Conservation (phyloP, 2,329 filamentous ascomycete genomes). For the Mycosphaerella sp. region DNA sequence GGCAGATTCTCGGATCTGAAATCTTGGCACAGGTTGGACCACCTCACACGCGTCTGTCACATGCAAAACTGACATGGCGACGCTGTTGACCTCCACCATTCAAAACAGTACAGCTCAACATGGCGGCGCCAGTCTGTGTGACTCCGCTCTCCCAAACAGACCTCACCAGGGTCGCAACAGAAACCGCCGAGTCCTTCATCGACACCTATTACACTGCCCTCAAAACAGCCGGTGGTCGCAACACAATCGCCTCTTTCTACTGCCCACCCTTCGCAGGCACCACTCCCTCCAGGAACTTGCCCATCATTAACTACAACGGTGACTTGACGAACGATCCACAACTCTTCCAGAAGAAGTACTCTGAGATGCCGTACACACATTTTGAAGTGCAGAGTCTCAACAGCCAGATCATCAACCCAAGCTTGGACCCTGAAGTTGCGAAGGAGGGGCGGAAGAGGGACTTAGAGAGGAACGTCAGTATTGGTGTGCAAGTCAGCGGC, state of each 20-base stretch:
- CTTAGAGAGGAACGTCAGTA: slow-evolving; percentile 56
- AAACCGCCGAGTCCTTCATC: slow-evolving; percentile 66
- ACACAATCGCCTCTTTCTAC: slow-evolving; percentile 64
- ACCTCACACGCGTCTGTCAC: background rate
- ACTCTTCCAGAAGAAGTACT: slow-evolving; percentile 63
- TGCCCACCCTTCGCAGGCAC: slow-evolving; percentile 51
- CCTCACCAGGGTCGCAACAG: slow-evolving; percentile 25
- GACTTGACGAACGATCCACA: slow-evolving; percentile 56
- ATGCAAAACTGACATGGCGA: background rate
- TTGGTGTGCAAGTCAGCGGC: slow-evolving; percentile 69
- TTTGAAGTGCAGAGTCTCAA: slow-evolving; percentile 74
- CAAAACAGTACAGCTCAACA: background rate
- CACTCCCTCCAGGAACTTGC: slow-evolving; percentile 42
- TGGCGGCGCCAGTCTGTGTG: slow-evolving; percentile 4
- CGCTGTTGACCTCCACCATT: background rate
- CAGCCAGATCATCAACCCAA: slow-evolving; percentile 68
- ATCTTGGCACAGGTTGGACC: slow-evolving; percentile 11
- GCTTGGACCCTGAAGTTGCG: slow-evolving; percentile 21
- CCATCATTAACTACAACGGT: slow-evolving; percentile 77
- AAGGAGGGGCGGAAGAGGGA: slow-evolving; percentile 30
- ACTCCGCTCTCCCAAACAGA: slow-evolving; percentile 30
- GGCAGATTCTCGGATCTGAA: slow-evolving; percentile 2
- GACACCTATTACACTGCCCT: slow-evolving; percentile 71
- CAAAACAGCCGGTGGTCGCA: slow-evolving; percentile 47
- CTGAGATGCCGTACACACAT: slow-evolving; percentile 51